Conservation (phyloP, 2,329 filamentous ascomycete genomes). For the Verticillium nonalfalfae region DNA sequence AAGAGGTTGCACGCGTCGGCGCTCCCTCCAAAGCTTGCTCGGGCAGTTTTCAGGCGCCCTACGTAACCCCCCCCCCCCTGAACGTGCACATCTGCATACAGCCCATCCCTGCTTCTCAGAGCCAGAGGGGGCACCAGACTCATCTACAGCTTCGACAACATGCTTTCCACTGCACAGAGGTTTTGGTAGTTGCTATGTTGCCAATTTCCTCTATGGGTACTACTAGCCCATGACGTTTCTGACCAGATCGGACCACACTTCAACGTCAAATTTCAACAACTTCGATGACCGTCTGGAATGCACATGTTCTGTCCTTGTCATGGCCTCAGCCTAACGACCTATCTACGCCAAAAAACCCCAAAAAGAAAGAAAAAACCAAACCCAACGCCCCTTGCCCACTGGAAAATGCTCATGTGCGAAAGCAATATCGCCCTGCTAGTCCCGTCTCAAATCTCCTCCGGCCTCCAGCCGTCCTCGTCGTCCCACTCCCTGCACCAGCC, state of each 20-base stretch:
- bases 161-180: no score
- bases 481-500: slow-evolving; percentile 33
- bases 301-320: neutral
- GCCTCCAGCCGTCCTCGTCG: slow-evolving; percentile 7
- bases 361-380: neutral
- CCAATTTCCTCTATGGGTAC: no score
- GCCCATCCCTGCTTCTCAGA: neutral
- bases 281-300: no score
- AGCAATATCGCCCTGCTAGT: neutral
- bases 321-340: neutral
- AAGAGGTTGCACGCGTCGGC: no score
- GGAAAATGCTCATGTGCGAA: neutral
- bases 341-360: no score
- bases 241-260: no score
- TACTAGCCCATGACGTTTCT: no score
- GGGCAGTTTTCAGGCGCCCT: neutral
- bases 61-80: neutral
- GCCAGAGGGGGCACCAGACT: no score
- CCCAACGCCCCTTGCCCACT: slow-evolving; percentile 21
- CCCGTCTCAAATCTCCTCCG: slow-evolving; percentile 9
- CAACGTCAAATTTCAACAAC: no score
- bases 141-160: no score
- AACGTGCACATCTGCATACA: neutral
- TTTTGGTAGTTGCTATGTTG: neutral
- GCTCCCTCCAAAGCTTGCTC: neutral